Conservation (phyloP, 345 rosid species). For the Citrus australasica region DNA sequence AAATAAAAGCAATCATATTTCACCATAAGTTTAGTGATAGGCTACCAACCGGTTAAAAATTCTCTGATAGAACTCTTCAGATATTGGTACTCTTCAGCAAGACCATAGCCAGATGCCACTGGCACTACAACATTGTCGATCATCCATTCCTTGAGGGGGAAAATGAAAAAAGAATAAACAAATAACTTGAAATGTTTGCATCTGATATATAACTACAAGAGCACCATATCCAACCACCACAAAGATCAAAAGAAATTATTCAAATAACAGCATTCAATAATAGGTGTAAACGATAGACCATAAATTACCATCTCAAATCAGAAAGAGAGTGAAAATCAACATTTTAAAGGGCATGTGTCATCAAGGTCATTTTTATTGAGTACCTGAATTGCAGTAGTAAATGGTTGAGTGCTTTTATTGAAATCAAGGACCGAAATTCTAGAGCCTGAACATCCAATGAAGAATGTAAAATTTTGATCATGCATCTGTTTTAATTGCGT, state of each 20-base stretch:
- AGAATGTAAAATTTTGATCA: constrained; percentile 1
- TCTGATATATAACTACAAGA: not conserved
- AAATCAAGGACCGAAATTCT: constrained; percentile 78
- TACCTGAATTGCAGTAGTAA: constrained; percentile 67
- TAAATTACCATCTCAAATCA: not conserved
- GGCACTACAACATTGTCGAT: constrained; percentile 82
- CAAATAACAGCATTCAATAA: not conserved
- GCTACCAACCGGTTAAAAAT: constrained; percentile 66
- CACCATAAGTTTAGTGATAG: not conserved
- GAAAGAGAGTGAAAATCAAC: not conserved
- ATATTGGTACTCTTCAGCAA: constrained; percentile 71
- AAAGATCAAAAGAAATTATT: not conserved
- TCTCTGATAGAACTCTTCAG: constrained; percentile 69
- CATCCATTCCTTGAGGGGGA: constrained; percentile 65
- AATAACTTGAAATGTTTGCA: constrained; percentile 2
- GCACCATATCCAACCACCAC: not conserved
- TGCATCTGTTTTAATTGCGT: not conserved
- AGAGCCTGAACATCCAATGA: constrained; percentile 46
- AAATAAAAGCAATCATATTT: not conserved
- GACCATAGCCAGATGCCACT: constrained; percentile 65
- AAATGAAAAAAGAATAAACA: constrained; percentile 13
- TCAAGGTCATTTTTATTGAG: not conserved
- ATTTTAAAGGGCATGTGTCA: not conserved
- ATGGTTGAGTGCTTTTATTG: constrained; percentile 54
- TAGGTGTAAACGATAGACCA: not conserved